phyloP scores from a whole-genome alignment of 768 basidiomycete species.

The Suillus hirtellus region DNA sequence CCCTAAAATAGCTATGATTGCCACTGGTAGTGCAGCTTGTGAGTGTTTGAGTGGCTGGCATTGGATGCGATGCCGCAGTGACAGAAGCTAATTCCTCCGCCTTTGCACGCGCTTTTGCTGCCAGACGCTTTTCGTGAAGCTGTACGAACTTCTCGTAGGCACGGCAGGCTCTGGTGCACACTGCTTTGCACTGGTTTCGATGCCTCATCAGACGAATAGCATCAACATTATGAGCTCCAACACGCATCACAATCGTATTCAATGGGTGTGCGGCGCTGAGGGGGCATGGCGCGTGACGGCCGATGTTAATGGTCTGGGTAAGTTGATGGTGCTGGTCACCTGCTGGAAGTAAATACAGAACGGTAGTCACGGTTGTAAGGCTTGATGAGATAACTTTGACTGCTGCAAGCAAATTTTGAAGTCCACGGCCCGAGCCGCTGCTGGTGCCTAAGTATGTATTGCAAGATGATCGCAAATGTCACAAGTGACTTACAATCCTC shows the following conservation, averaged over 20 bases:
- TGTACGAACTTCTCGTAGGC: not conserved
- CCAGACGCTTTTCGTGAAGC: not conserved
- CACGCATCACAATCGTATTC: not conserved
- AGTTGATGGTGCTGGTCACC: too few species aligned
- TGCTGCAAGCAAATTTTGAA: too few species aligned
- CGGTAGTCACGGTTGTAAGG: too few species aligned
- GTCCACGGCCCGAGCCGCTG: too few species aligned
- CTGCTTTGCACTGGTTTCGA: not conserved
- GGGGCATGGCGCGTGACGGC: not conserved
- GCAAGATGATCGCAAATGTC: not conserved
- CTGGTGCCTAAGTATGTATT: too few species aligned
- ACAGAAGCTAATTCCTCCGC: not conserved
- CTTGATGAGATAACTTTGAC: too few species aligned
- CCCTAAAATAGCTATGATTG: too few species aligned
- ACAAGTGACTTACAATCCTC: not conserved
- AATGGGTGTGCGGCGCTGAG: not conserved
- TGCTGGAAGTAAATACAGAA: too few species aligned
- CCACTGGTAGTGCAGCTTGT: not conserved
- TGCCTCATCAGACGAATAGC: not conserved
- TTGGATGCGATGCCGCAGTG: too few species aligned
- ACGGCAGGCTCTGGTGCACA: not conserved
- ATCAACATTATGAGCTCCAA: not conserved
- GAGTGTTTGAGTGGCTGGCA: too few species aligned
- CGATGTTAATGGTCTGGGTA: not conserved
- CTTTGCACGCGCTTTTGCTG: not conserved